Conservation (phyloP, 345 rosid genomes). For the Combretum micranthum region DNA sequence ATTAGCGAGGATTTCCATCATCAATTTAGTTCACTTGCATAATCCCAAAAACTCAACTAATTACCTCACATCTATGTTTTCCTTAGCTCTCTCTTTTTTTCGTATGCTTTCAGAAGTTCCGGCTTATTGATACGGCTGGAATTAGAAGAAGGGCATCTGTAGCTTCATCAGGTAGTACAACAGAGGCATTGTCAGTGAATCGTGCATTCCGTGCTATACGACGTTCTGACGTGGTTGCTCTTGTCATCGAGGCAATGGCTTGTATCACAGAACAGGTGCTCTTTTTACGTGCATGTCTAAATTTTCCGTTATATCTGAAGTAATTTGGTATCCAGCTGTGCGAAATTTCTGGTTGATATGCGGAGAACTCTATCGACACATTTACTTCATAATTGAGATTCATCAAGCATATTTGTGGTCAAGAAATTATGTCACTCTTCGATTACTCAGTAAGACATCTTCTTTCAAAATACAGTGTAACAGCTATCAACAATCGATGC, state of each 20-base stretch:
- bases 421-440: too few species aligned
- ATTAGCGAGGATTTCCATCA: not conserved
- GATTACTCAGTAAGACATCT: too few species aligned
- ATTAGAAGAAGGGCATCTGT: slow-evolving; percentile 86
- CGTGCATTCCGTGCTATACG: slow-evolving; percentile 91
- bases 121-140: slow-evolving; percentile 95
- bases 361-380: too few species aligned
- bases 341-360: too few species aligned
- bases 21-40: not conserved
- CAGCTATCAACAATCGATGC: too few species aligned
- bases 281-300: not conserved
- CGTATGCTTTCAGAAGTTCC: slow-evolving; percentile 60
- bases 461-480: too few species aligned
- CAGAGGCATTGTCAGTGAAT: slow-evolving; percentile 88
- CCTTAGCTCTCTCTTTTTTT: not conserved
- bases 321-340: too few species aligned
- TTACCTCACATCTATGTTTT: too few species aligned
- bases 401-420: too few species aligned
- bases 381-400: too few species aligned
- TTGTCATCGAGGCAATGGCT: slow-evolving; percentile 94
- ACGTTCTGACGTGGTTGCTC: slow-evolving; percentile 94
- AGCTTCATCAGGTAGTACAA: slow-evolving; percentile 83
- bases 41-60: not conserved
- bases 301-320: too few species aligned
- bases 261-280: slow-evolving; percentile 93